A percentile compares a stretch with the other conserved stretches of the same genome.
Conservation (phyloP, 2,329 filamentous ascomycete species). For the Sarocladium strictum region DNA sequence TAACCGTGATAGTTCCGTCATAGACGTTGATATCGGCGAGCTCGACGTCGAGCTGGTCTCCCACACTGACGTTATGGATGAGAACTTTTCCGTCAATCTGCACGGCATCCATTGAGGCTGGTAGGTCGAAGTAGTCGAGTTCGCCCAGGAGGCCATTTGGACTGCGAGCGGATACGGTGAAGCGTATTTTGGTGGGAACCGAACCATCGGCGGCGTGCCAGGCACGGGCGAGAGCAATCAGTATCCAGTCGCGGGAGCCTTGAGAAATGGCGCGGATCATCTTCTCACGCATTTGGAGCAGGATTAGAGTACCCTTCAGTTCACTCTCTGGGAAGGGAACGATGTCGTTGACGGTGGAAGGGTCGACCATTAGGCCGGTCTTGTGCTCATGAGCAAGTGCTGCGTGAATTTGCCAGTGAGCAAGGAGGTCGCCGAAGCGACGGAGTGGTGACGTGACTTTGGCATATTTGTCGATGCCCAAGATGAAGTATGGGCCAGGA, state of each 20-base stretch:
- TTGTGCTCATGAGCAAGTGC: conserved; percentile 43
- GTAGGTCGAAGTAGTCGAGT: conserved; percentile 46
- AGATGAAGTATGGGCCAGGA: conserved; percentile 48
- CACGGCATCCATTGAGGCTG: conserved; percentile 33
- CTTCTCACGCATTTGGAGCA: conserved; percentile 47
- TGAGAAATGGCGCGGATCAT: conserved; percentile 38
- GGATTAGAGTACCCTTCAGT: conserved; percentile 41
- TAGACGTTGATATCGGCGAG: conserved; percentile 49
- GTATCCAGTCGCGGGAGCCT: conserved; percentile 47
- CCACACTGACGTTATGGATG: conserved; percentile 37
- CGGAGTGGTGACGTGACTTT: conserved; percentile 63
- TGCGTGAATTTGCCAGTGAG: conserved; percentile 62
- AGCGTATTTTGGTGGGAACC: conserved; percentile 42
- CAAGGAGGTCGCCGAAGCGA: conserved; percentile 55
- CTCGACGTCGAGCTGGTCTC: conserved; percentile 51
- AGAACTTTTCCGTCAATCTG: conserved; percentile 31
- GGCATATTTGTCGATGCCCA: conserved; percentile 55
- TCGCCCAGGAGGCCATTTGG: conserved; percentile 30
- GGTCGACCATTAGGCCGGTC: conserved; percentile 19
- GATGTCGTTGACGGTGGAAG: conserved; percentile 20
- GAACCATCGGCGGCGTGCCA: conserved; percentile 46
- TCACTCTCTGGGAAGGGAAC: conserved; percentile 39
- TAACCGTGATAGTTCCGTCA: conserved; percentile 38
- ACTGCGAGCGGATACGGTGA: conserved; percentile 37
- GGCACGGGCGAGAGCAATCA: conserved; percentile 54